Evolutionary conservation across 2,329 filamentous ascomycete species (phyloP).

Genomic region (Ophiocordyceps australis): DNA sequence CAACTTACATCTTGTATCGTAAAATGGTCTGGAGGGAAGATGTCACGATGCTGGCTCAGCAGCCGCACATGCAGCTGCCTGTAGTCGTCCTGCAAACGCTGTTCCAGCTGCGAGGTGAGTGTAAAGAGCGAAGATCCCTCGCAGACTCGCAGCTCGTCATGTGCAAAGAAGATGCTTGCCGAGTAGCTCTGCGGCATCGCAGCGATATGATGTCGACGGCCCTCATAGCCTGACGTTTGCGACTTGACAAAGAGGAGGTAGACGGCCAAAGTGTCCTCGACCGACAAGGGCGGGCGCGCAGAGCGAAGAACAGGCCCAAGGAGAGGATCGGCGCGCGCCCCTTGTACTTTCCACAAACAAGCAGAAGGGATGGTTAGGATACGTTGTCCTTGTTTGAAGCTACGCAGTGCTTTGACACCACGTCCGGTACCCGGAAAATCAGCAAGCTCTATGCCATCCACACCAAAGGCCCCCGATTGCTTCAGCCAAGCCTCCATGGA

Average conservation of each 20-base stretch:
- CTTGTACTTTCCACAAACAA: slow-evolving; percentile 13
- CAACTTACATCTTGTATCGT: slow-evolving; percentile 13
- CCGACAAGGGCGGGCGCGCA: slow-evolving; percentile 11
- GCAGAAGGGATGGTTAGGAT: slow-evolving; percentile 13
- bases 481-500: slow-evolving; percentile 15
- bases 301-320: slow-evolving; percentile 12
- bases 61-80: slow-evolving; percentile 9
- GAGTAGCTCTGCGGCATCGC: slow-evolving; percentile 13
- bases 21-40: slow-evolving; percentile 14
- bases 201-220: slow-evolving; percentile 9
- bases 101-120: slow-evolving; percentile 12
- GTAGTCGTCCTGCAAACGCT: slow-evolving; percentile 11
- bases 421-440: slow-evolving; percentile 13
- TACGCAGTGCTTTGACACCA: slow-evolving; percentile 9
- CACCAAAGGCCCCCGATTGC: slow-evolving; percentile 10
- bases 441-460: slow-evolving; percentile 12
- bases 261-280: slow-evolving; percentile 13
- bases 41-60: slow-evolving; percentile 11
- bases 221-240: slow-evolving; percentile 13
- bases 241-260: slow-evolving; percentile 15
- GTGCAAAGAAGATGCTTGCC: slow-evolving; percentile 14
- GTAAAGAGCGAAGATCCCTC: slow-evolving; percentile 13
- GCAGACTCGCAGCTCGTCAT: slow-evolving; percentile 14
- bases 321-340: slow-evolving; percentile 12
- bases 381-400: slow-evolving; percentile 13